Evolutionary conservation across 2,329 filamentous ascomycete genomes (phyloP), one percentile per base, ranked within the genome.

Genomic region (Hypoxylon sp.): DNA sequence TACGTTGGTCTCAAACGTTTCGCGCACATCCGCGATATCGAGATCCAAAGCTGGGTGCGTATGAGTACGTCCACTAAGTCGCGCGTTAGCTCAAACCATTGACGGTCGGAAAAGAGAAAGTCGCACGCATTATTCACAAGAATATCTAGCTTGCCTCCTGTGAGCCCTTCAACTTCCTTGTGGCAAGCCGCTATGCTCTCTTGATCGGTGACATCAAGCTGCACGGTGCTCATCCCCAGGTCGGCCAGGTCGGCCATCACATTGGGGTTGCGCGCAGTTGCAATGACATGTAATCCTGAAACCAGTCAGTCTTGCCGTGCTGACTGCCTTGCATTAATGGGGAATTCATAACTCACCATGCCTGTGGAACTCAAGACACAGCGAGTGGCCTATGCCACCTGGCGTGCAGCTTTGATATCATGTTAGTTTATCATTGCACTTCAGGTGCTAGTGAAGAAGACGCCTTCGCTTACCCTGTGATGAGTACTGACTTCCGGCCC

Each of bases 61-160:
- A 26, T 48, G 53, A 40, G 33, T 48, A 40, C 30, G 20, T 28
- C 45, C 52, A n/a, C 44, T 40, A 20, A 36, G 22, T 36, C 3
- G 24, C 42, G 20, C 9, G 52, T 26, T 48, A 56, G 32, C 32
- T 12, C 18, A 26, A 6, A 3, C 24, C 3, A 26, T 26, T 26
- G 24, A 26, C 24, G 24, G 8, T 14, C 6, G 14, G 14, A 16
- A 20, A 12, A 18, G 22, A 44, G 51, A 4, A 12, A 16, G 20
- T 36, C 22, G 5, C 20, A 85, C 82, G 85, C 84, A 62, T 87
- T 87, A 77, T 86, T 87, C 55, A 87, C 79, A 20, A 87, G 81
- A 44, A 86, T 79, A 67, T 87, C 84, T 3, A 87, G 80, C 38
- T 74, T 80, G 18, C 84, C 84, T 11, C 79, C 79, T 0, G 83